Percentiles rank a stretch among this genome's conserved stretches.
These are phyloP conservation scores for Quercus suber DNA, from an alignment of 306 rosid species.

Conservation along the genomic window DNA sequence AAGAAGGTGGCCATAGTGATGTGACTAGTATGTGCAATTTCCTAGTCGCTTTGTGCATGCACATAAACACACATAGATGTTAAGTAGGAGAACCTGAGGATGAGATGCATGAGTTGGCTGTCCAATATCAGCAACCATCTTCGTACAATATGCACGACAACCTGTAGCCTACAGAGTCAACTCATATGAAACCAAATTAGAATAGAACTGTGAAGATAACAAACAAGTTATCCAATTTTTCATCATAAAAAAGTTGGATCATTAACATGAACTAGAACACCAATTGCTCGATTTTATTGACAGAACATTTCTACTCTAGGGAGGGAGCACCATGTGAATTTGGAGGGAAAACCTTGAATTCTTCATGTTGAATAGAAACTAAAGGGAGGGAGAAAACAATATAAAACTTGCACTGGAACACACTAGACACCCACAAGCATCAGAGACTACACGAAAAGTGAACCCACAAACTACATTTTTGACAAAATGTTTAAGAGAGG, in stretches of 20 bases:
- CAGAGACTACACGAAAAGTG: not conserved
- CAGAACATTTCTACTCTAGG: not conserved
- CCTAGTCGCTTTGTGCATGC: not conserved
- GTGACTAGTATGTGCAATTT: not conserved
- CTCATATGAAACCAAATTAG: constrained; percentile 21
- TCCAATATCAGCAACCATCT: constrained; percentile 60
- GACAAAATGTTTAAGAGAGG: not conserved
- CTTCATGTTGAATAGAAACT: not conserved
- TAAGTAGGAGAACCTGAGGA: constrained; percentile 54
- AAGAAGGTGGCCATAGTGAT: not conserved
- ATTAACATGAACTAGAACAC: not conserved
- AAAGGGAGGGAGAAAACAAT: not conserved
- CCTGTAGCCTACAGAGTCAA: constrained; percentile 46
- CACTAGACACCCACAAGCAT: not conserved
- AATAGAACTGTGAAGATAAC: not conserved
- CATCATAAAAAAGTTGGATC: not conserved
- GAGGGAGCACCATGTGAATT: not conserved
- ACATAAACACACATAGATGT: not conserved
- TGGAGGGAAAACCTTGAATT: not conserved
- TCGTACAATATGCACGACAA: constrained; percentile 46
- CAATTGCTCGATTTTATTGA: not conserved
- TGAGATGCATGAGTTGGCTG: constrained; percentile 87
- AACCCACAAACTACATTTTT: not conserved
- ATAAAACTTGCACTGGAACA: not conserved
- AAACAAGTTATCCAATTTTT: not conserved